These are phyloP conservation scores for Drosera capensis DNA, from an alignment of 148 eudicot genomes.

Conservation along the genomic window DNA sequence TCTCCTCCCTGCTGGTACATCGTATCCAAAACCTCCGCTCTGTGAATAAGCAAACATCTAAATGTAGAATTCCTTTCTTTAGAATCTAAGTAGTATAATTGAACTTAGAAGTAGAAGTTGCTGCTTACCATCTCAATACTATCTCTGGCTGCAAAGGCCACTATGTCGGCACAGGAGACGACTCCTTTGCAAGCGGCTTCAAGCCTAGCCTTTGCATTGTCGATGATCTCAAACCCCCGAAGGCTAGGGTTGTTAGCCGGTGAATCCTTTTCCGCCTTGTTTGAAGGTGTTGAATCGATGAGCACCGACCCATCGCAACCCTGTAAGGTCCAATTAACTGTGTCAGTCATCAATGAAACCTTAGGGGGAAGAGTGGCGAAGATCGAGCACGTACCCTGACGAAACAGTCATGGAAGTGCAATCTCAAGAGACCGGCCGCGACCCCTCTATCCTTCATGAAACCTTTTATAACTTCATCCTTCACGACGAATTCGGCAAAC, in stretches of 20 bases:
- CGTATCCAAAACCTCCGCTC: conserved; percentile 69
- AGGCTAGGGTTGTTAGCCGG: conserved; percentile 58
- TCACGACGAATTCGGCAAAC: conserved; percentile 33
- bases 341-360: not conserved
- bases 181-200: conserved; percentile 47
- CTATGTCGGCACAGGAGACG: conserved; percentile 72
- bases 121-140: conserved; percentile 41
- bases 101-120: not conserved
- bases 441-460: conserved; percentile 21
- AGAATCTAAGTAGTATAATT: not conserved
- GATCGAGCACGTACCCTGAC: conserved; percentile 30
- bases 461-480: conserved; percentile 37
- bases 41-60: conserved; percentile 8
- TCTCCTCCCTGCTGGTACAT: conserved; percentile 65
- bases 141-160: conserved; percentile 86
- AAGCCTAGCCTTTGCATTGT: conserved; percentile 52
- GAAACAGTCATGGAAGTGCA: conserved; percentile 74
- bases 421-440: conserved; percentile 51
- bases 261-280: conserved; percentile 73
- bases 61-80: not conserved
- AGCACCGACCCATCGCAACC: conserved; percentile 93
- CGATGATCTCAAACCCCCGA: conserved; percentile 75
- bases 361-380: not conserved
- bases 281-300: conserved; percentile 53
- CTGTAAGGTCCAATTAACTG: conserved; percentile 8